A percentile compares a stretch with the other conserved stretches of the same genome.
Evolutionary conservation across 371 early-diverging fungal species (phyloP).

Genomic region (Mortierella sp.): DNA sequence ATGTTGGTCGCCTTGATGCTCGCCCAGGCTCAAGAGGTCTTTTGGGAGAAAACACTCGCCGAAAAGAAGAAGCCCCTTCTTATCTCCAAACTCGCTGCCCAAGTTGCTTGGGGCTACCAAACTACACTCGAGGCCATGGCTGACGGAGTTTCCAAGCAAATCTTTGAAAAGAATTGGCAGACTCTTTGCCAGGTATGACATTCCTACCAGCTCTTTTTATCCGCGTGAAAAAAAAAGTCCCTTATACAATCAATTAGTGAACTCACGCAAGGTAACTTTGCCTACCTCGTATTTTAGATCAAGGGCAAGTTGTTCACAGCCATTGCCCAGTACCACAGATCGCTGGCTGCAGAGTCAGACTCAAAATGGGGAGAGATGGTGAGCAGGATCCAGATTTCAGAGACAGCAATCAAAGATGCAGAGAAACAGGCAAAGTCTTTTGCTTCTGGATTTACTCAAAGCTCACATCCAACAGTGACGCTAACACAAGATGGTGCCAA

Average conservation of each 20-base stretch:
- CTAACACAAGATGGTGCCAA: conserved; percentile 71
- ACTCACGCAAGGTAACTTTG: background rate
- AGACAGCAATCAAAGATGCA: conserved; percentile 87
- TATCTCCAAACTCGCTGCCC: conserved; percentile 91
- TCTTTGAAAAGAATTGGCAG: conserved; percentile 78
- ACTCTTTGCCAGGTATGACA: conserved; percentile 68
- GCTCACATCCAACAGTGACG: conserved; percentile 48
- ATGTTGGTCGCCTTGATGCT: conserved; percentile 88
- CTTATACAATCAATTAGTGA: background rate
- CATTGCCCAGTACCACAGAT: conserved; percentile 85
- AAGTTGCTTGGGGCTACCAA: conserved; percentile 84
- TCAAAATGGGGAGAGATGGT: conserved; percentile 89
- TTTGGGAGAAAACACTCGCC: conserved; percentile 85
- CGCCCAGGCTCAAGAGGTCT: conserved; percentile 96
- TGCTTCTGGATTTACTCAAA: conserved; percentile 59
- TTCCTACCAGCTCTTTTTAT: background rate
- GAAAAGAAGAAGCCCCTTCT: conserved; percentile 89
- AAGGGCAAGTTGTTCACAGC: conserved; percentile 91
- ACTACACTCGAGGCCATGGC: conserved; percentile 74
- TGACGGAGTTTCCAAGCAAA: conserved; percentile 69
- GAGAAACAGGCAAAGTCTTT: conserved; percentile 77
- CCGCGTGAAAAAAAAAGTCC: background rate
- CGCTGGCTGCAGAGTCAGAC: conserved; percentile 81
- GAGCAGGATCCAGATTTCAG: conserved; percentile 82
- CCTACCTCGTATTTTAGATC: conserved; percentile 55